Conservation (phyloP, 2,329 filamentous ascomycete species). For the Microdochium bolleyi region DNA sequence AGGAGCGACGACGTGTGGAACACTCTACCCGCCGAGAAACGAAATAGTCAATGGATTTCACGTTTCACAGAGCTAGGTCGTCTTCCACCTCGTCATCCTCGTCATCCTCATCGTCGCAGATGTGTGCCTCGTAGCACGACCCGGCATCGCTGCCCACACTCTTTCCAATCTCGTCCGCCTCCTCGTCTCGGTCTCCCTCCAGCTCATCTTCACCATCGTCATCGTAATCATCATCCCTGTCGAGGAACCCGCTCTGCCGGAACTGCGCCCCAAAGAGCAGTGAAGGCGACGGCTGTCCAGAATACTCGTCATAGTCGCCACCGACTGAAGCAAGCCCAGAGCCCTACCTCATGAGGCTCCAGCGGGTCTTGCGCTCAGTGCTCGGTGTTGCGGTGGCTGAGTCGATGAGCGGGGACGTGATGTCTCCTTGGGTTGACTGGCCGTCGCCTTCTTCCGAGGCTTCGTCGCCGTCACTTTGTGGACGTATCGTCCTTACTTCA, state of each 20-base stretch:
- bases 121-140: background rate
- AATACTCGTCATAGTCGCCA: background rate
- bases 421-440: background rate
- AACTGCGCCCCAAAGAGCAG: background rate
- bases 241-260: constrained; percentile 3
- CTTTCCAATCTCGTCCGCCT: constrained; percentile 5
- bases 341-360: background rate
- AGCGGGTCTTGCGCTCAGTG: background rate
- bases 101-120: background rate
- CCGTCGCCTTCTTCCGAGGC: background rate
- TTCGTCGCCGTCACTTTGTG: background rate
- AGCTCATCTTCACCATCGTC: background rate
- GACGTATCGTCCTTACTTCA: background rate
- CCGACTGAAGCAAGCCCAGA: background rate
- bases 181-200: constrained; percentile 1
- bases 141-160: constrained; percentile 5
- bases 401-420: background rate
- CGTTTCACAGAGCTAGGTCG: background rate
- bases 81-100: background rate
- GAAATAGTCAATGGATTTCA: too few species aligned
- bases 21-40: too few species aligned
- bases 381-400: background rate
- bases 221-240: background rate
- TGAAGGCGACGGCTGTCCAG: background rate
- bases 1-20: too few species aligned